Base-by-base conservation (phyloP, 768 basidiomycete genomes). In the Cubamyces lactineus region DNA sequence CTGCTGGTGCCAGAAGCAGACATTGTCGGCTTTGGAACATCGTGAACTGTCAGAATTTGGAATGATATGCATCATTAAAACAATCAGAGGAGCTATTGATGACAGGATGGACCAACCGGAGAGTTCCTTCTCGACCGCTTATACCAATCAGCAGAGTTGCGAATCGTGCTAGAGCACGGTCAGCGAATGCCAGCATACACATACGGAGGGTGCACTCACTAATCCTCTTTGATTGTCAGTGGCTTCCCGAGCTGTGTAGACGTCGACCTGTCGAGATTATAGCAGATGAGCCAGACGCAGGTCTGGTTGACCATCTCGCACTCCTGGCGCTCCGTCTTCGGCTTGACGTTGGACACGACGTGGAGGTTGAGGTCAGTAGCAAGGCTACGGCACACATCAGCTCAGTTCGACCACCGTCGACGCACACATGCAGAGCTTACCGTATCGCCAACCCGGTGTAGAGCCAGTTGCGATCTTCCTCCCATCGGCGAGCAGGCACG, bases 291-390 rank as follows among this genome's bases (percentile, higher is more conserved):
- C 94, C 94, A 97, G 30, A 89, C 86, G n/a, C 94, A 78, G 43
- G 85, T 86, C 60, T 89, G 86, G 72, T 97, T 96, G 68, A 94
- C 75, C 38, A 91, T 82, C 76, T 96, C 94, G 17, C 94, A 81
- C 65, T 91, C 90, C 64, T 90, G 85, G 40, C 80, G 85, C 73
- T 94, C 91, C 23, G 82, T 86, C 57, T 84, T 79, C 11, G 91
- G 90, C 67, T 88, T 87, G 24, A 86, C 85, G 1, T 87, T 85
- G 24, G 84, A 82, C 5, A 90, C 89, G 21, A 89, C 82, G 69
- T 98, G 93, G 21, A 96, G 75, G 71, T 95, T 95, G 45, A 96
- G 78, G 71, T 96, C 94, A 1, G 93, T 94, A 4, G 93, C 94
- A 71, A 95, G 88, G 63, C 94, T 94, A 56, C 34, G 34, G 34